Evolutionary conservation across 163 green algal genomes (phyloP), one percentile per base, ranked within the genome.

Genomic region (Scenedesmus sp.): DNA sequence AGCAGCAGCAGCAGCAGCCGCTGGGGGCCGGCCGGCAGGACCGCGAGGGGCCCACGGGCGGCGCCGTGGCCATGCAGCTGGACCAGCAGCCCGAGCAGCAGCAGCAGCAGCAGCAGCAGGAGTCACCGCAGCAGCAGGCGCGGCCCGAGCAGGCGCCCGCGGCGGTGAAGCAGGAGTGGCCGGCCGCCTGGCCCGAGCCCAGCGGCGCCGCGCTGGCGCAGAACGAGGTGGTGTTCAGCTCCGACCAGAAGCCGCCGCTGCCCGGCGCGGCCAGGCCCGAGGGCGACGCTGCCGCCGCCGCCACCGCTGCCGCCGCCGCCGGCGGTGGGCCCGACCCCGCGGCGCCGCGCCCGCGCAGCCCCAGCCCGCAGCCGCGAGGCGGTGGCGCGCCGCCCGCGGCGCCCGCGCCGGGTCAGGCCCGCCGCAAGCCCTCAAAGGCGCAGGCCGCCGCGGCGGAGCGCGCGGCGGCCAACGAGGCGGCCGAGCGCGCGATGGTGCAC

Each of bases 141-240:
- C 7, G 29, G 3, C 47, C 26, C 14, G 0, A 44, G 47, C 47
- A 63, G 24, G 17, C 20, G 42, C 63, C 7, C n/a, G n/a, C n/a
- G n/a, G n/a, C n/a, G n/a, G n/a, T n/a, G n/a, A n/a, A 77, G 69
- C 69, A 67, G 69, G 72, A 85, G 54, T 63, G 45, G 62, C 60
- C 24, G 34, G 33, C 39, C 50, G 6, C 50, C 10, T 57, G 11
- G 18, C 50, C 50, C 6, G 6, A 10, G 50, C 39, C 50, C 18
- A n/a, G 4, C 18, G 18, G 11, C 50, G 50, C 50, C 50, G 50
- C 11, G 11, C 18, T 26, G 50, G 6, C 50, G 18, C 18, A 10
- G 11, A 26, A 26, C 6, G n/a, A n/a, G n/a, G n/a, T n/a, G n/a
- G n/a, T n/a, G n/a, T n/a, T n/a, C n/a, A n/a, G n/a, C n/a, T 4